Base-by-base conservation (phyloP, 768 basidiomycete species). In the Pholiota conissans region DNA sequence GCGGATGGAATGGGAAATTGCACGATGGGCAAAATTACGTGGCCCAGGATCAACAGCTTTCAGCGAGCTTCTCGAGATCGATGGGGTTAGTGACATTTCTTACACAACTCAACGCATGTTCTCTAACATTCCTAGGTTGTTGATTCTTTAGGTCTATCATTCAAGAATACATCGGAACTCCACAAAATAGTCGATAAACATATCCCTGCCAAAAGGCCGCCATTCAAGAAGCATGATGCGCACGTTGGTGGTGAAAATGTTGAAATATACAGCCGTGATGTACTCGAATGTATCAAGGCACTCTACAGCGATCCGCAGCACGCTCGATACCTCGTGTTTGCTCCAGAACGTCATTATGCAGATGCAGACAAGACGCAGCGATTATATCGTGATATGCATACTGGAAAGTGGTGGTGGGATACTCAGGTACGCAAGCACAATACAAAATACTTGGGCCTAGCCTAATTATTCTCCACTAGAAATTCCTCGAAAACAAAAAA, bases 371-470 rank as follows among this genome's bases (percentile, higher is more conserved):
- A 65, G 8, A 69, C 45, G 1, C 40, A 56, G 0, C 56, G 70
- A 0, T 14, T 79, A 0, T 80, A 72, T 55, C 67, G 73, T 60
- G 78, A 82, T 45, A 74, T 82, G 72, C 69, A 80, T 39, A 82
- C 78, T 0, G 79, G 76, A 0, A 71, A 73, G 46, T 84, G 82
- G 82, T 82, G 80, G 82, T 82, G 80, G 80, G 47, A 48, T 9
- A 75, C 70, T 1, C 81, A 82, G 69, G 81, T 80, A 35, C 9
- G 34, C 34, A 3, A n/a, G 34, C 34, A 35, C 34, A 9, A 35
- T 3, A 35, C n/a, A n/a, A n/a, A n/a, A n/a, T n/a, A n/a, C n/a
- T n/a, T n/a, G n/a, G n/a, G n/a, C n/a, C n/a, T n/a, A n/a, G n/a
- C n/a, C n/a, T n/a, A n/a, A n/a, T n/a, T n/a, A n/a, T n/a, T n/a